These are phyloP conservation scores for Carnegiea gigantea DNA, from an alignment of 179 eudicot species.

Conservation along the genomic window DNA sequence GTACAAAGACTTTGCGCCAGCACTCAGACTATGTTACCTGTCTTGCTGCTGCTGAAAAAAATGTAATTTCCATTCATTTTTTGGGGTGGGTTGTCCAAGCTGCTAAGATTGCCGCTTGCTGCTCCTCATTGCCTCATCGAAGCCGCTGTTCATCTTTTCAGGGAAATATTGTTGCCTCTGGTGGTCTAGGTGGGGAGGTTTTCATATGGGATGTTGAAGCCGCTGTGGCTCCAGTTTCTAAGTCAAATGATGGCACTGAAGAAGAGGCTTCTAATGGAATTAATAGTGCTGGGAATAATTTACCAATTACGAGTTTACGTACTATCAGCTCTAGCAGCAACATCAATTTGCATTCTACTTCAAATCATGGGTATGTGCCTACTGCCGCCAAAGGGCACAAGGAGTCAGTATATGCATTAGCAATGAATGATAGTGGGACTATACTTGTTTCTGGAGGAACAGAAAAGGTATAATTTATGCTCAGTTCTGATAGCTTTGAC, in stretches of 20 bases:
- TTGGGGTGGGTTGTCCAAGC: background rate
- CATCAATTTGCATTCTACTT: slow-evolving; percentile 66
- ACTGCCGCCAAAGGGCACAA: slow-evolving; percentile 97
- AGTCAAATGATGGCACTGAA: slow-evolving; percentile 62
- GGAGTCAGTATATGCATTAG: slow-evolving; percentile 97
- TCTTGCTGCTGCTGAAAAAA: slow-evolving; percentile 84
- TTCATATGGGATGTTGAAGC: slow-evolving; percentile 99
- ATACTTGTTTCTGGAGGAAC: slow-evolving; percentile 99
- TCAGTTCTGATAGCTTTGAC: background rate
- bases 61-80: slow-evolving; percentile 52
- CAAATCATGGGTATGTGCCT: slow-evolving; percentile 78
- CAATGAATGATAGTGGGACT: slow-evolving; percentile 87
- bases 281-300: slow-evolving; percentile 55
- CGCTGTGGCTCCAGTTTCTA: slow-evolving; percentile 74
- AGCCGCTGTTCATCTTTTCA: slow-evolving; percentile 38
- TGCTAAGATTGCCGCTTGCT: background rate
- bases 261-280: slow-evolving; percentile 64
- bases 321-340: slow-evolving; percentile 73
- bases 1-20: slow-evolving; percentile 80
- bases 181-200: slow-evolving; percentile 99
- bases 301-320: slow-evolving; percentile 59
- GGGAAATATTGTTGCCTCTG: slow-evolving; percentile 90
- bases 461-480: slow-evolving; percentile 68
- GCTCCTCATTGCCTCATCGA: slow-evolving; percentile 8
- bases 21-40: slow-evolving; percentile 97